A percentile compares a stretch with the other conserved stretches of the same genome.
These are phyloP conservation scores for Citrullus colocynthis DNA, from an alignment of 306 rosid genomes.

Conservation along the genomic window DNA sequence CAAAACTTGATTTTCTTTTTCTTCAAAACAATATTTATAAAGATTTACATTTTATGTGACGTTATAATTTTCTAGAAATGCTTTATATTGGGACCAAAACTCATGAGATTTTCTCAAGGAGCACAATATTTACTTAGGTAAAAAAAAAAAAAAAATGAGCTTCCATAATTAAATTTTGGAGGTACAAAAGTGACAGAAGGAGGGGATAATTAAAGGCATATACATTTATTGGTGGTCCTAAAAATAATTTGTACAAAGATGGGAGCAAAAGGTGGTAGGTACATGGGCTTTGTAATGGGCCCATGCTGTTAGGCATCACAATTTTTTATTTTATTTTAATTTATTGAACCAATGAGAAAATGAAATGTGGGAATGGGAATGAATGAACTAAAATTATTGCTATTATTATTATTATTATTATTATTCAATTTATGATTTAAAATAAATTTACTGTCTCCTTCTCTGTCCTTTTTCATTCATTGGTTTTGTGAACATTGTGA, in stretches of 20 bases:
- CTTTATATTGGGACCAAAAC: too few species aligned
- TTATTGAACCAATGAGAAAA: neutral
- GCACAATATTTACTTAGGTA: neutral
- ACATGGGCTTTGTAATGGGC: neutral
- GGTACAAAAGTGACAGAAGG: neutral
- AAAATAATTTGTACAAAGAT: neutral
- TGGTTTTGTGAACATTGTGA: too few species aligned
- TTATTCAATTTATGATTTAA: too few species aligned
- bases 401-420: neutral
- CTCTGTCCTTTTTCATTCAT: too few species aligned
- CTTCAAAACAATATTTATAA: too few species aligned
- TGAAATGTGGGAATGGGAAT: neutral
- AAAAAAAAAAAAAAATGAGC: neutral
- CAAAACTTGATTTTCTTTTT: too few species aligned
- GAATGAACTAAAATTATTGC: neutral
- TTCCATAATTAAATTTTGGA: neutral
- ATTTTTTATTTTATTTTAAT: too few species aligned
- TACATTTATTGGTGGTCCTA: neutral
- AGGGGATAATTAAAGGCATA: neutral
- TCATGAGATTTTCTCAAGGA: neutral
- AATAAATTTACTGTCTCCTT: too few species aligned
- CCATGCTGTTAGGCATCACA: neutral
- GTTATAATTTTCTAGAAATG: too few species aligned
- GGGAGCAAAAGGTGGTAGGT: neutral
- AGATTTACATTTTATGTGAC: too few species aligned